phyloP scores from a whole-genome alignment of 768 basidiomycete species.

The Wakefieldia striispora region DNA sequence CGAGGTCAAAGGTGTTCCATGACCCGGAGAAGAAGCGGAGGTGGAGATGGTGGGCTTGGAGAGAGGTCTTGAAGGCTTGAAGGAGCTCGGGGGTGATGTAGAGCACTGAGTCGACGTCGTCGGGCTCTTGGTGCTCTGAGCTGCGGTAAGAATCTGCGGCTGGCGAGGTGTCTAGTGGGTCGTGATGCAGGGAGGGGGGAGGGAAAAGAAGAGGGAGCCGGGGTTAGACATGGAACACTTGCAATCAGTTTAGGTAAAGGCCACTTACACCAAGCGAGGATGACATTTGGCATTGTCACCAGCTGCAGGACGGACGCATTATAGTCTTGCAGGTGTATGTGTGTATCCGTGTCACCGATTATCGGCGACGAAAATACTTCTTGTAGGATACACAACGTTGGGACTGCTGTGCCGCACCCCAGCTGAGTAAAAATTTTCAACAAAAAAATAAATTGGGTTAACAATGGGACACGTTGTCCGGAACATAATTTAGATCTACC shows the following conservation, averaged over 20 bases:
- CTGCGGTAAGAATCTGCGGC: conserved; percentile 49
- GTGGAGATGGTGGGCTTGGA: conserved; percentile 51
- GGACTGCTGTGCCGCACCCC: conserved; percentile 91
- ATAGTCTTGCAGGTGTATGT: conserved; percentile 88
- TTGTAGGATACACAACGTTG: conserved; percentile 70
- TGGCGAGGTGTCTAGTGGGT: conserved; percentile 54
- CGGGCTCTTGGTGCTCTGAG: conserved; percentile 24
- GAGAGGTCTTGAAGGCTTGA: conserved; percentile 58
- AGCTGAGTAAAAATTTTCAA: conserved; percentile 46
- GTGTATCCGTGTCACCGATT: conserved; percentile 33
- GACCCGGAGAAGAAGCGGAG: conserved; percentile 80
- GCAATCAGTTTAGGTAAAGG: background rate
- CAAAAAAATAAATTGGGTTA: background rate
- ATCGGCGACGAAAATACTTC: conserved; percentile 47
- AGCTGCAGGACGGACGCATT: conserved; percentile 79
- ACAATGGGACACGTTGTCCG: too few species aligned
- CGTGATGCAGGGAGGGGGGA: background rate
- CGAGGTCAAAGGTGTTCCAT: conserved; percentile 60
- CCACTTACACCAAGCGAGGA: conserved; percentile 79
- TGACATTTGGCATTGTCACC: conserved; percentile 74
- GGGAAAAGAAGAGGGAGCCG: background rate
- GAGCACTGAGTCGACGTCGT: conserved; percentile 47
- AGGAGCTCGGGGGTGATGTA: conserved; percentile 64
- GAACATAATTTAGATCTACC: conserved; percentile 38
- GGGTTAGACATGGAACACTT: background rate